phyloP scores from a whole-genome alignment of 768 basidiomycete genomes.

The Boletus edulis region DNA sequence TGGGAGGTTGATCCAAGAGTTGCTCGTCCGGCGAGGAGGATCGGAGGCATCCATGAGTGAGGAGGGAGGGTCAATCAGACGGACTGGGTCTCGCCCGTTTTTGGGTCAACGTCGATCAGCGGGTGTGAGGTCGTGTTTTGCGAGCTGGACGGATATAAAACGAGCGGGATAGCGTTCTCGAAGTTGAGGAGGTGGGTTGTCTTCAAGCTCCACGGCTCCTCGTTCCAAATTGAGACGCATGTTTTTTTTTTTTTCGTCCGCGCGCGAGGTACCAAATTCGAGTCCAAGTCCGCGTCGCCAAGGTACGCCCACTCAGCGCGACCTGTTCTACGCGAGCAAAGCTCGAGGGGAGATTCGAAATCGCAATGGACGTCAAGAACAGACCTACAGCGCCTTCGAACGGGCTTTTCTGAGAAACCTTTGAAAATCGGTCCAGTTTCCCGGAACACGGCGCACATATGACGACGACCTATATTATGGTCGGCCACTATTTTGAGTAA shows the following conservation, averaged over 20 bases:
- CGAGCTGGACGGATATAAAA: slow-evolving; percentile 11
- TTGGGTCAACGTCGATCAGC: slow-evolving; percentile 7
- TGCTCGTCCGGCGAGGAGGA: slow-evolving; percentile 26
- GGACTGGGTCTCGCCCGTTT: slow-evolving; percentile 7
- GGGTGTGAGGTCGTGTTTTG: slow-evolving; percentile 2
- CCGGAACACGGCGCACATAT: slow-evolving; percentile 27
- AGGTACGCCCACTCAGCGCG: slow-evolving; percentile 2
- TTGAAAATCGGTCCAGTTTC: slow-evolving; percentile 14
- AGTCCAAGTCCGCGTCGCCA: slow-evolving; percentile 4
- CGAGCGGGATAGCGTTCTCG: neutral
- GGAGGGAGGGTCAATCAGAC: neutral
- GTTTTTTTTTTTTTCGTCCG: neutral
- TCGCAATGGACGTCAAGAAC: neutral
- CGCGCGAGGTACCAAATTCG: slow-evolving; percentile 9
- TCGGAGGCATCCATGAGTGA: slow-evolving; percentile 21
- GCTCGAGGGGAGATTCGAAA: neutral
- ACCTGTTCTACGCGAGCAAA: neutral
- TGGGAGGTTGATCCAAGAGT: slow-evolving; percentile 35
- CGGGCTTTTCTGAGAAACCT: neutral
- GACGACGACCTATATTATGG: slow-evolving; percentile 1
- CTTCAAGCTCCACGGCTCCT: slow-evolving; percentile 5
- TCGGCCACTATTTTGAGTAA: no score
- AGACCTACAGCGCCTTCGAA: neutral
- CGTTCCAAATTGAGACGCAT: slow-evolving; percentile 27
- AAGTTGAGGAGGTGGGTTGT: neutral